These are phyloP conservation scores for Russula earlei DNA, from an alignment of 768 basidiomycete genomes.

Conservation along the genomic window DNA sequence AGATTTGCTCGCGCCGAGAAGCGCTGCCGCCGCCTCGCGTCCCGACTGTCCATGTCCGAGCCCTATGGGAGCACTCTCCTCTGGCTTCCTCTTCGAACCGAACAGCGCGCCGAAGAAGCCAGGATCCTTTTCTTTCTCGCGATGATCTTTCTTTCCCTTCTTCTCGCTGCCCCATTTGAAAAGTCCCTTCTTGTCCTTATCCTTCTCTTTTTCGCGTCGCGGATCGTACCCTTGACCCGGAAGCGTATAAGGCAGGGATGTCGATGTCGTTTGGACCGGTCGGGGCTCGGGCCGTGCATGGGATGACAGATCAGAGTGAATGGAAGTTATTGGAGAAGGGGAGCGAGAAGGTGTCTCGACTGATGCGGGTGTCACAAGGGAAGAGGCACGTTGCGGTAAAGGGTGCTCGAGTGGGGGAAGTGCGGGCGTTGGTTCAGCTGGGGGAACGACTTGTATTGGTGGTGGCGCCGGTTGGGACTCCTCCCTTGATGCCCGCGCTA, in stretches of 20 bases:
- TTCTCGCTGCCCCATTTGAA: slow-evolving; percentile 36
- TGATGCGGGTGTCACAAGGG: slow-evolving; percentile 36
- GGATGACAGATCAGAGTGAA: neutral
- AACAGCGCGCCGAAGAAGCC: slow-evolving; percentile 92
- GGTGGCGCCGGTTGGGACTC: neutral
- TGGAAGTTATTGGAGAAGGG: slow-evolving; percentile 40
- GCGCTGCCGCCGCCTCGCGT: slow-evolving; percentile 77
- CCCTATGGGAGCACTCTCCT: slow-evolving; percentile 43
- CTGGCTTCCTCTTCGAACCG: slow-evolving; percentile 78
- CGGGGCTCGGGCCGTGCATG: slow-evolving; percentile 10
- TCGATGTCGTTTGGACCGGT: slow-evolving; percentile 7
- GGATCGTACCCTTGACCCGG: slow-evolving; percentile 55
- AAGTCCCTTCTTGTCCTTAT: slow-evolving; percentile 52
- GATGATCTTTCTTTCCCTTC: slow-evolving; percentile 43
- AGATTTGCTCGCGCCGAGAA: slow-evolving; percentile 77
- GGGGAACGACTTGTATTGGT: slow-evolving; percentile 2
- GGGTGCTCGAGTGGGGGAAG: slow-evolving; percentile 14
- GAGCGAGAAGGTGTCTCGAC: slow-evolving; percentile 37
- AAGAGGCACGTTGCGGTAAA: slow-evolving; percentile 16
- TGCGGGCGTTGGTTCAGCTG: neutral
- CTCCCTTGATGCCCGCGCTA: neutral
- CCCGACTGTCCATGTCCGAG: slow-evolving; percentile 38
- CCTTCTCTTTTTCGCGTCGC: slow-evolving; percentile 62
- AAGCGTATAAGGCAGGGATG: slow-evolving; percentile 11
- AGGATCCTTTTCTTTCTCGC: slow-evolving; percentile 59